phyloP scores from a whole-genome alignment of 2,329 filamentous ascomycete species.

The Hypoxylon sp. region DNA sequence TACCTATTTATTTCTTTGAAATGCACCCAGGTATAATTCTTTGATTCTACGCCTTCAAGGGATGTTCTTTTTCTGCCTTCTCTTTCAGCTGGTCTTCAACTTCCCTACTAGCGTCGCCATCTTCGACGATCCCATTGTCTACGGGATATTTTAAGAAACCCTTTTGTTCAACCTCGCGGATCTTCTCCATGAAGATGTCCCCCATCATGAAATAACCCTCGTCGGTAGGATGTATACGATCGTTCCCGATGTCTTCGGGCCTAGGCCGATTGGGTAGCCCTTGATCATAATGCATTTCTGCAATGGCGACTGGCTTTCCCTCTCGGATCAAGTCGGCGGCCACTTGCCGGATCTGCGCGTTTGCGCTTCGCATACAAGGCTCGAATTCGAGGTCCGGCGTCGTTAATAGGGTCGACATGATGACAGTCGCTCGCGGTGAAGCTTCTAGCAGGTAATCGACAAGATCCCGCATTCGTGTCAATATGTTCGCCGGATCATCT shows the following conservation, averaged over 20 bases:
- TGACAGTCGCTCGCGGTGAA: constrained; percentile 45
- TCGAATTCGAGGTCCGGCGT: constrained; percentile 47
- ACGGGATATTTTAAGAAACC: constrained; percentile 46
- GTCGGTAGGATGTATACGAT: constrained; percentile 50
- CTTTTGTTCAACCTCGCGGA: constrained; percentile 47
- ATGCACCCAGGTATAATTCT: not conserved
- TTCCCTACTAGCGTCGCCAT: constrained; percentile 47
- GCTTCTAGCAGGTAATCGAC: constrained; percentile 45
- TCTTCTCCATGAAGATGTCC: constrained; percentile 49
- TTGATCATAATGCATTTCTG: constrained; percentile 52
- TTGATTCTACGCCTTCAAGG: constrained; percentile 28
- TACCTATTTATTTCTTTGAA: not conserved
- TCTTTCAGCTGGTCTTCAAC: constrained; percentile 45
- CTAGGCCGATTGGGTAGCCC: constrained; percentile 44
- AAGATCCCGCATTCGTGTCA: constrained; percentile 46
- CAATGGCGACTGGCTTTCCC: constrained; percentile 45
- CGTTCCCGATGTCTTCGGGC: constrained; percentile 48
- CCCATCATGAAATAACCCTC: constrained; percentile 53
- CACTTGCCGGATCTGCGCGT: constrained; percentile 50
- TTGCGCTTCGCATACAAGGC: constrained; percentile 47
- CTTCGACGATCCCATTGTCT: constrained; percentile 46
- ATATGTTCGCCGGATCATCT: constrained; percentile 43
- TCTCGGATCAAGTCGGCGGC: constrained; percentile 46
- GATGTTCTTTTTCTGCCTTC: constrained; percentile 44
- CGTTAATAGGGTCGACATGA: constrained; percentile 50